A percentile compares a stretch with the other conserved stretches of the same genome.
Conservation (phyloP, 192 early-diverging fungal genomes). For the Backusella liffmaniae region DNA sequence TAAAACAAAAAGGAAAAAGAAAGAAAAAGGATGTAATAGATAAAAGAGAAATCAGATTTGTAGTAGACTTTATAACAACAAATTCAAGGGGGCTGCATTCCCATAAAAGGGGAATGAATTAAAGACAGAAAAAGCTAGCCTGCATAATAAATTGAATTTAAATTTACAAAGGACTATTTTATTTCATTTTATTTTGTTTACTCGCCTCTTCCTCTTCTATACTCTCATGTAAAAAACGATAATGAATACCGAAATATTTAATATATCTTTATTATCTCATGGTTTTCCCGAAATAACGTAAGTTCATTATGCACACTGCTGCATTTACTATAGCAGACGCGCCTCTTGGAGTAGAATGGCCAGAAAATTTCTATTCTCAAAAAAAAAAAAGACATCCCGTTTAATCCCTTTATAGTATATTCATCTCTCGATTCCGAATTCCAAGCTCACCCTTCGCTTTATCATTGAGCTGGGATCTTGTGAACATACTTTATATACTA, state of each 20-base stretch:
- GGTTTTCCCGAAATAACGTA: constrained; percentile 51
- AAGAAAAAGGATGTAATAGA: background rate
- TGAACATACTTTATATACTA: constrained; percentile 71
- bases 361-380: background rate
- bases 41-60: constrained; percentile 9
- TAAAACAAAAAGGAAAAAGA: background rate
- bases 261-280: constrained; percentile 51
- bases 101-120: background rate
- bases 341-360: background rate
- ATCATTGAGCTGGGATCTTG: constrained; percentile 74
- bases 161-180: background rate
- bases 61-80: constrained; percentile 3
- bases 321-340: background rate
- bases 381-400: background rate
- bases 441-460: constrained; percentile 75
- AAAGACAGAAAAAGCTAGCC: constrained; percentile 1
- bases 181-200: background rate
- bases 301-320: constrained; percentile 32
- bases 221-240: background rate
- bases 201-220: constrained; percentile 1
- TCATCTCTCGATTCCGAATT: constrained; percentile 67
- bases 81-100: background rate
- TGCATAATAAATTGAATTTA: background rate
- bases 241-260: constrained; percentile 31
- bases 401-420: constrained; percentile 54